Conservation (phyloP, 225 moss, liverwort and hornwort genomes). For the Pseudoscleropodium purum region DNA sequence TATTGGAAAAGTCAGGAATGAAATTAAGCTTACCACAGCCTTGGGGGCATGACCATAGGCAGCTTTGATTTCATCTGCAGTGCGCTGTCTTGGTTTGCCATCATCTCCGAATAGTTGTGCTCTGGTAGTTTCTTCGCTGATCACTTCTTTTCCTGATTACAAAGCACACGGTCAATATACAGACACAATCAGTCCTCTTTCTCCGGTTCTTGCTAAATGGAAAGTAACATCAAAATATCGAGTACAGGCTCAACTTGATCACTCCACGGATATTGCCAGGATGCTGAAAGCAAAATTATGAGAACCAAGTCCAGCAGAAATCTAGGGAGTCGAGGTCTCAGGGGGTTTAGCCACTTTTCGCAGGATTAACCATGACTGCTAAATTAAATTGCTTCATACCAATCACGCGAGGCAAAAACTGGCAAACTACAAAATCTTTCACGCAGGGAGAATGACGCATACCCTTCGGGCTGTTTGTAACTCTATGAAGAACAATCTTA, state of each 20-base stretch:
- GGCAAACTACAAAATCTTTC: neutral
- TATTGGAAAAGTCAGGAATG: neutral
- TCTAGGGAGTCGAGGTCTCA: neutral
- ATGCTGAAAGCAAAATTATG: neutral
- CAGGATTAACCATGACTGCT: neutral
- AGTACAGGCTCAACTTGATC: neutral
- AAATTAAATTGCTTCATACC: neutral
- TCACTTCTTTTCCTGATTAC: conserved; percentile 66
- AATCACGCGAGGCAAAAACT: neutral
- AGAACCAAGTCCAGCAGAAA: neutral
- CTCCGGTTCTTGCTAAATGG: neutral
- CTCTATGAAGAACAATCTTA: conserved; percentile 56
- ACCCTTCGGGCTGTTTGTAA: conserved; percentile 63
- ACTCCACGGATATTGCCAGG: neutral
- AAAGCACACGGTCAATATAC: neutral
- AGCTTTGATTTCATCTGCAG: conserved; percentile 79
- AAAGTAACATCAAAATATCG: neutral
- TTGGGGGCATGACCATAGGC: conserved; percentile 82
- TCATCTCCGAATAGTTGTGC: conserved; percentile 79
- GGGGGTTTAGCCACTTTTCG: neutral
- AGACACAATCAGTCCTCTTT: neutral
- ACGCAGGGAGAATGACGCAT: neutral
- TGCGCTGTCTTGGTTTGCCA: conserved; percentile 61
- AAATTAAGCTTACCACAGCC: conserved; percentile 43
- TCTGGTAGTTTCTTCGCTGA: conserved; percentile 58